Conservation (phyloP, 2,329 filamentous ascomycete genomes). For the Microcera coccophila region DNA sequence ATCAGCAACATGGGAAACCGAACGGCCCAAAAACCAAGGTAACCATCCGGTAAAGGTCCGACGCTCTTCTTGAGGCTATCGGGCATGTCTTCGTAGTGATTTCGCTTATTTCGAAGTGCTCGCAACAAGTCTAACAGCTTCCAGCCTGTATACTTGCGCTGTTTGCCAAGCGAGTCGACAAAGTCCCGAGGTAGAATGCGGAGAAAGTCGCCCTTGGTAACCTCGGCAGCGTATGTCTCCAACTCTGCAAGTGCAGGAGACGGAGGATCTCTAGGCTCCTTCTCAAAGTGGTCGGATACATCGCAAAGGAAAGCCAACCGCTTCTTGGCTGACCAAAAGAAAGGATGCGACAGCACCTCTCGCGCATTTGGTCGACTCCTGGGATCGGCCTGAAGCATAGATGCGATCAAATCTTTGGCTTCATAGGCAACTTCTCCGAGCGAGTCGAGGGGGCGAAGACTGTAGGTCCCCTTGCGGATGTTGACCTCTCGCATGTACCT, state of each 20-base stretch:
- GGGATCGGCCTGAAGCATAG: conserved; percentile 64
- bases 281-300: conserved; percentile 93
- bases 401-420: conserved; percentile 78
- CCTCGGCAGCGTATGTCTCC: conserved; percentile 49
- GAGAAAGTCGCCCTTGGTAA: conserved; percentile 72
- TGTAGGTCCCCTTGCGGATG: conserved; percentile 84
- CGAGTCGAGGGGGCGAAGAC: conserved; percentile 64
- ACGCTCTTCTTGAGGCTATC: conserved; percentile 67
- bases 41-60: conserved; percentile 72
- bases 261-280: conserved; percentile 80
- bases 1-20: conserved; percentile 76
- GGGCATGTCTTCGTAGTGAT: conserved; percentile 96
- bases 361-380: conserved; percentile 64
- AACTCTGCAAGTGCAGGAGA: conserved; percentile 62
- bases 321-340: conserved; percentile 92
- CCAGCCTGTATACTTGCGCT: conserved; percentile 87
- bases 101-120: conserved; percentile 90
- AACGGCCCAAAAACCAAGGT: conserved; percentile 77
- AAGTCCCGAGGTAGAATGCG: conserved; percentile 72
- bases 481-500: conserved; percentile 96
- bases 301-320: conserved; percentile 91
- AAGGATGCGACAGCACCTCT: conserved; percentile 86
- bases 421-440: conserved; percentile 83
- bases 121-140: conserved; percentile 81
- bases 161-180: conserved; percentile 84